phyloP scores from a whole-genome alignment of 148 eudicot genomes.

The Persicaria tinctoria region DNA sequence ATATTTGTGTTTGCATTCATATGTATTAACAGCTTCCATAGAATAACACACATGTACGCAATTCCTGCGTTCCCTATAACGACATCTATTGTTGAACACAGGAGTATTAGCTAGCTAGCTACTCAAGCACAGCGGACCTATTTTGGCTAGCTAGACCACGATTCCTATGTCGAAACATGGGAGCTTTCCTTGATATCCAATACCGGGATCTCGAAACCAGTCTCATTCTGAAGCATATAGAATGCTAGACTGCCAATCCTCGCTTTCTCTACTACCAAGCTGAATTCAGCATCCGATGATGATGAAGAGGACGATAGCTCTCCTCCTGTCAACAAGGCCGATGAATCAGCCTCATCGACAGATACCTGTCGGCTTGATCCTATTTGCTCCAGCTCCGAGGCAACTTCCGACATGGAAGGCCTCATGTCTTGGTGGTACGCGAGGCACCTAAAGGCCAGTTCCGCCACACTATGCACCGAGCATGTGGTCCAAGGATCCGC shows the following conservation, averaged over 20 bases:
- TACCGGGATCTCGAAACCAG: constrained; percentile 2
- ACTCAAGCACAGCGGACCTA: constrained; percentile 55
- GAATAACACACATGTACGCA: too few relatives aligned
- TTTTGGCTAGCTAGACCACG: constrained; percentile 65
- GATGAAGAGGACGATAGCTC: constrained; percentile 28
- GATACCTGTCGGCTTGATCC: constrained; percentile 44
- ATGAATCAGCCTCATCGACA: constrained; percentile 28
- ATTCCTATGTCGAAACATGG: constrained; percentile 79
- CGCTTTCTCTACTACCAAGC: constrained; percentile 48
- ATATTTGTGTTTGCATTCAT: too few relatives aligned
- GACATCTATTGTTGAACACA: too few relatives aligned
- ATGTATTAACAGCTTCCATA: too few relatives aligned
- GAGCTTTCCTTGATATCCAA: constrained; percentile 50
- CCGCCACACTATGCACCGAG: constrained; percentile 67
- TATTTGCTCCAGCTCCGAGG: constrained; percentile 67
- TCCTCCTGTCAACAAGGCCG: constrained; percentile 54
- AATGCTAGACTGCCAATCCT: constrained; percentile 18
- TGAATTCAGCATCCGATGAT: constrained; percentile 17
- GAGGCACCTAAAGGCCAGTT: constrained; percentile 73
- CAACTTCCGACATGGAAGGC: constrained; percentile 79
- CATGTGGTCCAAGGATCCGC: constrained; percentile 76
- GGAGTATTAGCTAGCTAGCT: not conserved
- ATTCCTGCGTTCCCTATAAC: too few relatives aligned
- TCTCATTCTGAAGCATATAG: not conserved
- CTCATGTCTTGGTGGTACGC: constrained; percentile 81